phyloP scores from a whole-genome alignment of 2,329 filamentous ascomycete genomes.

The Westerdykella aurantiaca region DNA sequence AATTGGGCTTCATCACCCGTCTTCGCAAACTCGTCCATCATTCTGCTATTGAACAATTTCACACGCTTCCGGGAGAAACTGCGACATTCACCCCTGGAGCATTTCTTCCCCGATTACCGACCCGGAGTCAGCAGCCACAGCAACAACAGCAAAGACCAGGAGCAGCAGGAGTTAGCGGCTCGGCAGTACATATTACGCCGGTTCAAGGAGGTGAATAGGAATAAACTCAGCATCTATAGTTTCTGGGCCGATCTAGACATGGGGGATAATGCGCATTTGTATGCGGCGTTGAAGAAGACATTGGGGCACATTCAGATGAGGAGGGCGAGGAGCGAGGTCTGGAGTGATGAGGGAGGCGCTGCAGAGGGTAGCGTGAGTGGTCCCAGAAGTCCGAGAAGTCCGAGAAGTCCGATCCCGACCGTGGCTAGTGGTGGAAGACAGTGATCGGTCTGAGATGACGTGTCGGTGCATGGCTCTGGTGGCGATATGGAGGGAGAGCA shows the following conservation, averaged over 20 bases:
- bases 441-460: too few species aligned
- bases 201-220: constrained; percentile 30
- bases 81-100: constrained; percentile 21
- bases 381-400: too few species aligned
- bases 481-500: too few species aligned
- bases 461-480: too few species aligned
- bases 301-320: constrained; percentile 27
- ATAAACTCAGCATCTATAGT: constrained; percentile 26
- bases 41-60: constrained; percentile 34
- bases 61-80: constrained; percentile 30
- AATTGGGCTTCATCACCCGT: constrained; percentile 25
- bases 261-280: constrained; percentile 31
- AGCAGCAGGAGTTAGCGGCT: constrained; percentile 23
- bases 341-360: constrained; percentile 1
- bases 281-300: constrained; percentile 32
- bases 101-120: constrained; percentile 27
- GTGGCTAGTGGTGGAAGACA: too few species aligned
- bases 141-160: neutral
- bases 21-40: constrained; percentile 24
- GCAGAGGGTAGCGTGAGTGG: too few species aligned
- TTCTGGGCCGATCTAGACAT: constrained; percentile 36
- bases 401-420: too few species aligned
- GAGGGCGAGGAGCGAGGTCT: constrained; percentile 25
- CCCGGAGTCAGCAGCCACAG: constrained; percentile 1
- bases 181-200: constrained; percentile 27